A percentile compares a stretch with the other conserved stretches of the same genome.
phyloP scores from a whole-genome alignment of 306 rosid species.

The Leucaena leucocephala region DNA sequence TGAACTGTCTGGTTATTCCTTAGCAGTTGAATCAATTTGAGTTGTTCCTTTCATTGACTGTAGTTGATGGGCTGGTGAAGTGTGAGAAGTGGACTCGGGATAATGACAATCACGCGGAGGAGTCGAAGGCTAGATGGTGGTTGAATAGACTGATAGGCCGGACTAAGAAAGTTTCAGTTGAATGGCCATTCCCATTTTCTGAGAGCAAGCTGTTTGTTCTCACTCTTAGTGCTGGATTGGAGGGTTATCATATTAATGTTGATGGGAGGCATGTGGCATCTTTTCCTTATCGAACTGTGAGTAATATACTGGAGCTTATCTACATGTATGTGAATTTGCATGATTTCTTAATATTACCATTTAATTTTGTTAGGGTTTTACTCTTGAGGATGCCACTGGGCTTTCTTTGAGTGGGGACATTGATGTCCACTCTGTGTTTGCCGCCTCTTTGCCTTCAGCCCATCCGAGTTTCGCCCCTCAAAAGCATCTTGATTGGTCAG shows the following conservation, averaged over 20 bases:
- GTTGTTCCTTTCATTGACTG: constrained; percentile 46
- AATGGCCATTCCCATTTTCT: constrained; percentile 91
- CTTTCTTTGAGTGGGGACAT: constrained; percentile 72
- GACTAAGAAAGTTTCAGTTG: constrained; percentile 67
- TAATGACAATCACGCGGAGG: constrained; percentile 52
- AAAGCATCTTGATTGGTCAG: constrained; percentile 75
- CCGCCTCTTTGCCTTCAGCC: constrained; percentile 79
- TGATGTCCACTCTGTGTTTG: constrained; percentile 73
- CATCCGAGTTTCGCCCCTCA: constrained; percentile 86
- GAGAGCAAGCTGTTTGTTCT: constrained; percentile 84
- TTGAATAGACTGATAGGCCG: constrained; percentile 75
- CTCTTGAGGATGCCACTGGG: constrained; percentile 98
- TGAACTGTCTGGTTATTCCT: constrained; percentile 12
- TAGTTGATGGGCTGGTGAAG: constrained; percentile 92
- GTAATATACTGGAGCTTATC: constrained; percentile 44
- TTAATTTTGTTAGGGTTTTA: constrained; percentile 67
- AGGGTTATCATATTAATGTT: constrained; percentile 88
- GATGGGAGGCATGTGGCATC: constrained; percentile 92
- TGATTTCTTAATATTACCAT: constrained; percentile 21
- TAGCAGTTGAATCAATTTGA: constrained; percentile 35
- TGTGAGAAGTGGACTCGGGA: constrained; percentile 96
- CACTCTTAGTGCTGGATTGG: constrained; percentile 91
- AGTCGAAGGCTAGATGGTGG: constrained; percentile 88
- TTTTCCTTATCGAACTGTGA: constrained; percentile 93
- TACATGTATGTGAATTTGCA: constrained; percentile 22